Evolutionary conservation across 192 early-diverging fungal species (phyloP).

Genomic region (Neocallimastix lanati): DNA sequence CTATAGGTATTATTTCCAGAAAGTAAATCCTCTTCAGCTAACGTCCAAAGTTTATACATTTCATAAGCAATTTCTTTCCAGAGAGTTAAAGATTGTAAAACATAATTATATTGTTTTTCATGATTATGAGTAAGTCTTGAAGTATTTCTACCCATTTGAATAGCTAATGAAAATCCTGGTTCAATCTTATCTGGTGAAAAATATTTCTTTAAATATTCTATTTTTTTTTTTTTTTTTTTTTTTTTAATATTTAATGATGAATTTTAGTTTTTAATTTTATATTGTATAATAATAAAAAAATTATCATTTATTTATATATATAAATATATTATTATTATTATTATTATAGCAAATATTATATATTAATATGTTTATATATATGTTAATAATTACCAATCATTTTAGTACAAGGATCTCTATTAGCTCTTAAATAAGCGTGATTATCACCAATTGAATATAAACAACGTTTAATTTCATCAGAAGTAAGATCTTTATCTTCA

Average conservation of each 20-base stretch:
- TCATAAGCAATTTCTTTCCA: constrained; percentile 95
- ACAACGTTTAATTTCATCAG: constrained; percentile 60
- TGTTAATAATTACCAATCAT: constrained; percentile 34
- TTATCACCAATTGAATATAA: constrained; percentile 97
- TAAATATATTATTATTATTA: no score
- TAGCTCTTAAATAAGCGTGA: constrained; percentile 74
- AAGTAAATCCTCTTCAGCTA: constrained; percentile 79
- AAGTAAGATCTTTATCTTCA: constrained; percentile 23
- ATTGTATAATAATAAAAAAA: no score
- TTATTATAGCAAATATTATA: no score
- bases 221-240: no score
- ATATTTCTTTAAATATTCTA: constrained; percentile 40
- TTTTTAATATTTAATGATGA: no score
- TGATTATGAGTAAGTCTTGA: constrained; percentile 85
- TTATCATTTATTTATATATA: no score
- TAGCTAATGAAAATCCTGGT: constrained; percentile 53
- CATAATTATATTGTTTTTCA: constrained; percentile 80
- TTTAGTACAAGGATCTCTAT: constrained; percentile 85
- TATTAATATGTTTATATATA: neutral
- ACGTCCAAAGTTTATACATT: constrained; percentile 90
- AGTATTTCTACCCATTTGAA: constrained; percentile 59
- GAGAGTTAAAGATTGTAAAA: constrained; percentile 76
- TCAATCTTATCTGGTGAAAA: constrained; percentile 52
- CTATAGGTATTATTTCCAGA: constrained; percentile 52
- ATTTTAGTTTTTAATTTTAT: no score